Conservation (phyloP, 78 protist species). For the Ministeria vibrans region DNA sequence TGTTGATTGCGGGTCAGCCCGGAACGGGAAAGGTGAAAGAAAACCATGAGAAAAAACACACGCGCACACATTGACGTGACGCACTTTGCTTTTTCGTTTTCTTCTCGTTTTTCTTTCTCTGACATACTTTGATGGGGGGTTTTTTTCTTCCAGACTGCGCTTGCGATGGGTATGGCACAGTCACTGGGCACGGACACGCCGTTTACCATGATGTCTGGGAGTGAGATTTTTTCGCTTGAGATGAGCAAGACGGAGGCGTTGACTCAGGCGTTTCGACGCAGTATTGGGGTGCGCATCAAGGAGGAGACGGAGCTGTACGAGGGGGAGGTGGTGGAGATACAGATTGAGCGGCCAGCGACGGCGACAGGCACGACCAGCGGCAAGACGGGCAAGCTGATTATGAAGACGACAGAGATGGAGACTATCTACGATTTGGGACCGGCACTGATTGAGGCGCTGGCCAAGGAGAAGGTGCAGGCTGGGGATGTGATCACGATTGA, state of each 20-base stretch:
- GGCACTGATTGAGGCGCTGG: conserved; percentile 97
- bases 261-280: conserved; percentile 95
- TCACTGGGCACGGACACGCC: conserved; percentile 98
- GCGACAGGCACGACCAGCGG: conserved; percentile 19
- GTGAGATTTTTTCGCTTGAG: conserved; percentile 94
- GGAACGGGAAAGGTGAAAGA: conserved; percentile 95
- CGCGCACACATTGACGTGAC: too few relatives aligned
- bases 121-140: too few relatives aligned
- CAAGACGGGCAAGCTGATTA: conserved; percentile 92
- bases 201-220: conserved; percentile 97
- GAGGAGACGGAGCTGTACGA: conserved; percentile 98
- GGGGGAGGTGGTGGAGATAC: conserved; percentile 98
- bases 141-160: too few relatives aligned
- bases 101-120: too few relatives aligned
- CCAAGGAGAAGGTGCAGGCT: conserved; percentile 86
- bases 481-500: conserved; percentile 84
- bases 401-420: conserved; percentile 99
- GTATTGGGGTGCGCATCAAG: conserved; percentile 96
- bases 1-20: conserved; percentile 97
- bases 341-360: conserved; percentile 72
- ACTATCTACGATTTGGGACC: conserved; percentile 95
- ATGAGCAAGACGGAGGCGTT: conserved; percentile 93
- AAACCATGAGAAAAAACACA: too few relatives aligned
- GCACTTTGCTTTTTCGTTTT: background rate
- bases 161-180: conserved; percentile 82